Evolutionary conservation across 495 filamentous ascomycete genomes (phyloP).

Genomic region (Penicillium cinerascens): DNA sequence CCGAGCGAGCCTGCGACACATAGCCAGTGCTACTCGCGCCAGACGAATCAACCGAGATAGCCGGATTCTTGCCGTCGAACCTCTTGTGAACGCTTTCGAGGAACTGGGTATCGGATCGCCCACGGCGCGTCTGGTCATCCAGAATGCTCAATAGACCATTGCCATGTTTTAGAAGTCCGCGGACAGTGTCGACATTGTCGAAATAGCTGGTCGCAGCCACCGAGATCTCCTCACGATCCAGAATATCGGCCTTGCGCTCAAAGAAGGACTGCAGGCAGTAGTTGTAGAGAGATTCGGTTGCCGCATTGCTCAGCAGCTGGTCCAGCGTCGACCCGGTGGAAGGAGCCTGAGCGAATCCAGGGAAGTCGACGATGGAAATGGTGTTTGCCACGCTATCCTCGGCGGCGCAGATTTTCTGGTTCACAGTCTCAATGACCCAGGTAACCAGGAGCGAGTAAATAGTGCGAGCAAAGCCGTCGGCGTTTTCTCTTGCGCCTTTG

Average conservation of each 20-base stretch:
- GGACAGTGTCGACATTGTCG: constrained; percentile 92
- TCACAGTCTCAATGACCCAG: constrained; percentile 87
- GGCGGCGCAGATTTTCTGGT: constrained; percentile 80
- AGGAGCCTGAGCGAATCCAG: constrained; percentile 80
- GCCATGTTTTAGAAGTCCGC: constrained; percentile 81
- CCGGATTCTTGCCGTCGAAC: constrained; percentile 90
- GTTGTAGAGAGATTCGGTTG: constrained; percentile 86
- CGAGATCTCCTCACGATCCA: constrained; percentile 87
- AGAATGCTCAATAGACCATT: constrained; percentile 92
- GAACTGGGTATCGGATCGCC: constrained; percentile 83
- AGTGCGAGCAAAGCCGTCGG: constrained; percentile 88
- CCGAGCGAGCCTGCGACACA: constrained; percentile 66
- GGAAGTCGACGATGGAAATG: constrained; percentile 92
- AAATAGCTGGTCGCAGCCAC: constrained; percentile 94
- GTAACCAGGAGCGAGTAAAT: constrained; percentile 95
- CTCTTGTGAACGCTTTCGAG: constrained; percentile 85
- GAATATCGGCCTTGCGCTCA: constrained; percentile 81
- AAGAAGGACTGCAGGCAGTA: constrained; percentile 95
- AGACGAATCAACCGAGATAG: constrained; percentile 69
- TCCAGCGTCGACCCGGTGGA: constrained; percentile 84
- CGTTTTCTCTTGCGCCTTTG: constrained; percentile 80
- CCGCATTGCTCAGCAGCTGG: constrained; percentile 91
- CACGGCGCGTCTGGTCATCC: constrained; percentile 89
- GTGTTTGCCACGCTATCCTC: constrained; percentile 91
- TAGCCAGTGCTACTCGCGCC: constrained; percentile 74